Evolutionary conservation across 345 rosid genomes (phyloP).

Genomic region (Gynandropsis gynandra): DNA sequence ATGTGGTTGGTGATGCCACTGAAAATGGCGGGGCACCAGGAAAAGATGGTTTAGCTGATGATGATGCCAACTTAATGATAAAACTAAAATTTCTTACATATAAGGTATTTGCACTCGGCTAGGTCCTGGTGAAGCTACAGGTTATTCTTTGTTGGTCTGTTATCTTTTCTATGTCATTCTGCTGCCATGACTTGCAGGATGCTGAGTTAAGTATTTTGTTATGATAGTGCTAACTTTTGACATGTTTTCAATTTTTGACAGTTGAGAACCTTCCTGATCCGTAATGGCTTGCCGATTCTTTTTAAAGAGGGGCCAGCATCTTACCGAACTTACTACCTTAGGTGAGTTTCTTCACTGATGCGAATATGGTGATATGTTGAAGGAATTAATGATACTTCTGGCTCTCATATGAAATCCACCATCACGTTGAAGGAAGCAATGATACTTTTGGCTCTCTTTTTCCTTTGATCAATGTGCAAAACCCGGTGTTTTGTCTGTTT

Average conservation of each 20-base stretch:
- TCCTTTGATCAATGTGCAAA: conserved; percentile 10
- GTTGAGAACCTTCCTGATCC: conserved; percentile 92
- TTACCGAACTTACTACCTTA: conserved; percentile 65
- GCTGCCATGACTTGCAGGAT: conserved; percentile 12
- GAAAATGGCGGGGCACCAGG: conserved; percentile 31
- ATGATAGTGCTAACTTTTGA: neutral
- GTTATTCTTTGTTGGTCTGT: conserved; percentile 6
- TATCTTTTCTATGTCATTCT: conserved; percentile 13
- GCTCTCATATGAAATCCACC: too few relatives aligned
- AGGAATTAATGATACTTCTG: conserved; percentile 12
- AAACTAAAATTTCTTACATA: conserved; percentile 89
- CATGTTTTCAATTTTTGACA: conserved; percentile 27
- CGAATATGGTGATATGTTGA: conserved; percentile 6
- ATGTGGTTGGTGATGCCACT: conserved; percentile 31
- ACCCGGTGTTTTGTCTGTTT: conserved; percentile 5
- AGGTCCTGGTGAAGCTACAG: conserved; percentile 2
- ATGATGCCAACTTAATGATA: conserved; percentile 87
- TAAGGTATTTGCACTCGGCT: conserved; percentile 44
- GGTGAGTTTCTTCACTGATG: conserved; percentile 35
- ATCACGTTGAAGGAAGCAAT: conserved; percentile 7
- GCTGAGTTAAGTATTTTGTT: conserved; percentile 1
- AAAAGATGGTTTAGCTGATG: conserved; percentile 61
- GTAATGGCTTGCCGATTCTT: conserved; percentile 79
- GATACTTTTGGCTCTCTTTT: conserved; percentile 16
- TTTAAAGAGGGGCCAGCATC: conserved; percentile 86